phyloP scores from a whole-genome alignment of 2,329 filamentous ascomycete genomes.

The Penicillium sp. region DNA sequence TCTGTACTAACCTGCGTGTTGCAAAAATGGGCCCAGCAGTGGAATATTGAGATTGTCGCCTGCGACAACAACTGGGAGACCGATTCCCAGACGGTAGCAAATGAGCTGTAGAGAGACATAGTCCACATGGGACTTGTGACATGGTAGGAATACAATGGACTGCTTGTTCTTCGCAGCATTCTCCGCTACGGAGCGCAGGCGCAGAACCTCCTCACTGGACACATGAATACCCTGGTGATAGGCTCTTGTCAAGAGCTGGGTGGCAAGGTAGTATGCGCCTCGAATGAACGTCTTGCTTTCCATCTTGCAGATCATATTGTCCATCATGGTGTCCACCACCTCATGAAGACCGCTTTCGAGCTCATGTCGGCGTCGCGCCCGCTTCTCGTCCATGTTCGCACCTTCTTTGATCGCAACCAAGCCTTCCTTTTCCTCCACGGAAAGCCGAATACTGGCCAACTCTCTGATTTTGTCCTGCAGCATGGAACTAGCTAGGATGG shows the following conservation, averaged over 20 bases:
- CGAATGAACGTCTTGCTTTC: conserved; percentile 93
- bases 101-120: conserved; percentile 95
- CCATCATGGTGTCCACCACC: conserved; percentile 83
- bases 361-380: conserved; percentile 54
- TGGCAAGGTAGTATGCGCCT: conserved; percentile 85
- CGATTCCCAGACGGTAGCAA: conserved; percentile 90
- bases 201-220: conserved; percentile 88
- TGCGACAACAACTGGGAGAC: conserved; percentile 87
- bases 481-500: conserved; percentile 76
- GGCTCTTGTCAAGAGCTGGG: conserved; percentile 86
- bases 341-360: conserved; percentile 77
- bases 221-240: conserved; percentile 98
- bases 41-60: conserved; percentile 98
- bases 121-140: conserved; percentile 93
- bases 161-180: conserved; percentile 85
- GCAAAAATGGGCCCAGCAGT: conserved; percentile 83
- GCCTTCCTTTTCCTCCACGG: conserved; percentile 78
- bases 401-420: conserved; percentile 57
- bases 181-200: conserved; percentile 80
- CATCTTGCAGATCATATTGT: conserved; percentile 99
- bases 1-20: conserved; percentile 72
- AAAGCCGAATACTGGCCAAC: conserved; percentile 75
- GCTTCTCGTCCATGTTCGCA: conserved; percentile 36
- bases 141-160: conserved; percentile 93
- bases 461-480: conserved; percentile 76